Conservation (phyloP, 2,329 filamentous ascomycete genomes). For the Coniochaeta sp. region DNA sequence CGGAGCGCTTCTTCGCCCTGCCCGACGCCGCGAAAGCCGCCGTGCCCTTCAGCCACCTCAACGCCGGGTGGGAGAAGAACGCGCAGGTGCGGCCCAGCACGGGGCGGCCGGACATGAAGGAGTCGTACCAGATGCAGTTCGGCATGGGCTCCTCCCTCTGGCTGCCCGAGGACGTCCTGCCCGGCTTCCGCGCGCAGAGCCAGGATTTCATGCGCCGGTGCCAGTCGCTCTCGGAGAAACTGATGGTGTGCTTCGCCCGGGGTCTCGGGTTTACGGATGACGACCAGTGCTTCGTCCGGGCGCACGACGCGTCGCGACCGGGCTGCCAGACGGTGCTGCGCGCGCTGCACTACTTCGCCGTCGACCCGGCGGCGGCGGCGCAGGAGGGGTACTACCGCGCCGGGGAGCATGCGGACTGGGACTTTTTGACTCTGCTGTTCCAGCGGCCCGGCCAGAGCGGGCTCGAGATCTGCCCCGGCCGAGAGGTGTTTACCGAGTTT, state of each 20-base stretch:
- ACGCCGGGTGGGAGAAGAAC: constrained; percentile 55
- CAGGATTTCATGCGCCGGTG: constrained; percentile 46
- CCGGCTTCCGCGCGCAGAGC: constrained; percentile 37
- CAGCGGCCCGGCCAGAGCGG: constrained; percentile 53
- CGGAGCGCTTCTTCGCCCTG: constrained; percentile 46
- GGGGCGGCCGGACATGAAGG: constrained; percentile 50
- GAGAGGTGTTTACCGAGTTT: constrained; percentile 52
- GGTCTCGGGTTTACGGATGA: constrained; percentile 45
- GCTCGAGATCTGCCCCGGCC: constrained; percentile 57
- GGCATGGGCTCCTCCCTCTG: constrained; percentile 46
- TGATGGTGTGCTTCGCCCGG: constrained; percentile 53
- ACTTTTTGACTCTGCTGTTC: constrained; percentile 49
- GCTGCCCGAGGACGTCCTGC: constrained; percentile 38
- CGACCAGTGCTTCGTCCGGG: constrained; percentile 47
- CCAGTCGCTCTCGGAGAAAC: constrained; percentile 44
- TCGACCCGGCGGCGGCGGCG: constrained; percentile 26
- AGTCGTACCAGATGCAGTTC: constrained; percentile 57
- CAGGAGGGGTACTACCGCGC: constrained; percentile 47
- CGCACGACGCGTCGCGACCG: constrained; percentile 40
- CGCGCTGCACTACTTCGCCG: constrained; percentile 49
- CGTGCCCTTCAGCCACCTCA: constrained; percentile 46
- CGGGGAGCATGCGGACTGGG: constrained; percentile 31
- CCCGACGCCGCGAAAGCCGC: constrained; percentile 42
- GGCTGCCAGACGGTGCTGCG: constrained; percentile 48
- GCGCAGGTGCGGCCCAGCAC: constrained; percentile 53